Evolutionary conservation across 106 monocot genomes (phyloP).

Genomic region (Cymbidium sinense): DNA sequence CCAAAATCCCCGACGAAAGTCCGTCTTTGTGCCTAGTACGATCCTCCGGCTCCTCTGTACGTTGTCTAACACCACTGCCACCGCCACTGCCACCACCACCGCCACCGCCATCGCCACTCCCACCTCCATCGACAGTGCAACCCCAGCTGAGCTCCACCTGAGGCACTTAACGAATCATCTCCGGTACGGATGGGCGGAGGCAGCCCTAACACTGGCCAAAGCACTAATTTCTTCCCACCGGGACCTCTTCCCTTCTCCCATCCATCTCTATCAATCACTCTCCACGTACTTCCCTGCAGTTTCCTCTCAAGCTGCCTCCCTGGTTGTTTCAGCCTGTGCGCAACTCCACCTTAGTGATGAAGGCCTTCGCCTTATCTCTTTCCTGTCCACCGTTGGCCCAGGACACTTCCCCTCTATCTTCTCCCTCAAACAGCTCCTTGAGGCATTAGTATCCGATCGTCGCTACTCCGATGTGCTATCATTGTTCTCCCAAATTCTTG

Average conservation of each 20-base stretch:
- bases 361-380: constrained; percentile 1
- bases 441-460: constrained; percentile 31
- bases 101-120: not conserved
- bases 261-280: constrained; percentile 13
- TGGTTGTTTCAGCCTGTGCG: constrained; percentile 11
- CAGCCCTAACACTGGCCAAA: constrained; percentile 8
- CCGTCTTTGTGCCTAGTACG: not conserved
- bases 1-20: not conserved
- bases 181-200: constrained; percentile 4
- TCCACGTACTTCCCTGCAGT: not conserved
- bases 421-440: constrained; percentile 30
- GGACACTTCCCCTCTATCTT: constrained; percentile 8
- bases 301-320: constrained; percentile 1
- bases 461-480: constrained; percentile 27
- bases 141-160: not conserved
- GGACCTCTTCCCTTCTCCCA: constrained; percentile 1
- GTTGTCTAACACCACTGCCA: not conserved
- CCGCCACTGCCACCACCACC: not conserved
- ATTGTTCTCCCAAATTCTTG: constrained; percentile 20
- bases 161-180: constrained; percentile 5
- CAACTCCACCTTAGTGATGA: constrained; percentile 13
- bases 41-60: not conserved
- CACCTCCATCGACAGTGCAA: too few species aligned
- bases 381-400: constrained; percentile 1
- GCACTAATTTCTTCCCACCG: constrained; percentile 5